phyloP scores from a whole-genome alignment of 2,329 filamentous ascomycete genomes.

The Colletotrichum incanum region DNA sequence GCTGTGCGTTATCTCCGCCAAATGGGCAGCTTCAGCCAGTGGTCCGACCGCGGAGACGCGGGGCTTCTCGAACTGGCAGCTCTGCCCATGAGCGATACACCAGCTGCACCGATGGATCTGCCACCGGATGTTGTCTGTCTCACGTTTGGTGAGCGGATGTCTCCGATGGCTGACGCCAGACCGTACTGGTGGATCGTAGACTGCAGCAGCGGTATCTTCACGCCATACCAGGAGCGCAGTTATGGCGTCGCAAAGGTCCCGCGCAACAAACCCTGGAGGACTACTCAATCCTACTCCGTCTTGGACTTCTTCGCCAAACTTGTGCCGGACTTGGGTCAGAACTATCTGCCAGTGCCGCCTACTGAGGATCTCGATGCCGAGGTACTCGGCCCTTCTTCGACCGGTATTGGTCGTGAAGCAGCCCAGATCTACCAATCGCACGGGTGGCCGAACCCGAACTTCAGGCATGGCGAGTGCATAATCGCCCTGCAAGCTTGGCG shows the following conservation, averaged over 20 bases:
- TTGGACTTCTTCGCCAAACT: slow-evolving; percentile 30
- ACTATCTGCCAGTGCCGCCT: slow-evolving; percentile 30
- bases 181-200: slow-evolving; percentile 42
- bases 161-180: background rate
- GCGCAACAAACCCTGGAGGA: slow-evolving; percentile 40
- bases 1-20: slow-evolving; percentile 41
- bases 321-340: slow-evolving; percentile 10
- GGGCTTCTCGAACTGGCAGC: slow-evolving; percentile 35
- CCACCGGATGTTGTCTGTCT: slow-evolving; percentile 29
- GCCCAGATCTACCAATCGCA: slow-evolving; percentile 15
- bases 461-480: slow-evolving; percentile 37
- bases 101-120: slow-evolving; percentile 35
- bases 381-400: slow-evolving; percentile 15
- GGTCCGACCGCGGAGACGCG: slow-evolving; percentile 39
- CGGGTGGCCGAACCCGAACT: slow-evolving; percentile 25
- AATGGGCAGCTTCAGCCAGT: slow-evolving; percentile 28
- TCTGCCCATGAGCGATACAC: slow-evolving; percentile 19
- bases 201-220: slow-evolving; percentile 30
- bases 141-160: slow-evolving; percentile 24
- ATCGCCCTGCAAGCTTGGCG: slow-evolving; percentile 30
- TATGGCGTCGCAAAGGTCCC: slow-evolving; percentile 31
- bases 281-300: slow-evolving; percentile 19
- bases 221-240: slow-evolving; percentile 21
- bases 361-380: slow-evolving; percentile 39
- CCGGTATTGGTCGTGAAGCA: background rate